A percentile compares a stretch with the other conserved stretches of the same genome.
These are phyloP conservation scores for Teunomyces pallodes DNA, from an alignment of 805 yeast genomes.

Conservation along the genomic window DNA sequence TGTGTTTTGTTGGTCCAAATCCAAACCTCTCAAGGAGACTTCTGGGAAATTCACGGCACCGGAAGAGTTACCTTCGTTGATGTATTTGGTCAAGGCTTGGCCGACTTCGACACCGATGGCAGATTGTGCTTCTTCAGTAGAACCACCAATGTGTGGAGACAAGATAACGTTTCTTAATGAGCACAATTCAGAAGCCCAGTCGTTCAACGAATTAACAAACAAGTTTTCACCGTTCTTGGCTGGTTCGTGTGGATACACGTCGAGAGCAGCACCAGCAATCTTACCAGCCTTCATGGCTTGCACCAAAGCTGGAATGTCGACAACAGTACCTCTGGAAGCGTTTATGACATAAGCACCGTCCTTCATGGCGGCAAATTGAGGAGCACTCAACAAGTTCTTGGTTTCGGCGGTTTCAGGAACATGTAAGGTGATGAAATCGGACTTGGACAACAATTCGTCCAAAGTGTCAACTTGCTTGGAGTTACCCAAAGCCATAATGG, in stretches of 20 bases:
- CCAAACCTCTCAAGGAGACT: conserved; percentile 83
- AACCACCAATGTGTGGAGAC: conserved; percentile 98
- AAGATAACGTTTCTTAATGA: conserved; percentile 83
- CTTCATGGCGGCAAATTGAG: conserved; percentile 95
- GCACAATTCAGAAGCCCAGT: conserved; percentile 80
- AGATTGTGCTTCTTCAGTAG: conserved; percentile 97
- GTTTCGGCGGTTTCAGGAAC: conserved; percentile 96
- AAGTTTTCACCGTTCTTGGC: conserved; percentile 88
- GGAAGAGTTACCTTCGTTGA: conserved; percentile 91
- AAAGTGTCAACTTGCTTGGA: conserved; percentile 88
- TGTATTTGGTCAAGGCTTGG: conserved; percentile 79
- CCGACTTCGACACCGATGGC: conserved; percentile 97
- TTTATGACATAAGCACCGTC: conserved; percentile 92
- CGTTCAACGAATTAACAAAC: conserved; percentile 71
- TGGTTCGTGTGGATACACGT: conserved; percentile 96
- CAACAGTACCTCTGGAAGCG: conserved; percentile 97
- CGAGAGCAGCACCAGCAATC: conserved; percentile 95
- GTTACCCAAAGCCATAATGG: conserved; percentile 96
- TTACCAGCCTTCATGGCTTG: conserved; percentile 90
- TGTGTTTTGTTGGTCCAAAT: conserved; percentile 79
- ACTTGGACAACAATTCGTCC: conserved; percentile 71
- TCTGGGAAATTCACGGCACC: conserved; percentile 99
- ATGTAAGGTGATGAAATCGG: conserved; percentile 91
- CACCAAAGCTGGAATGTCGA: conserved; percentile 91
- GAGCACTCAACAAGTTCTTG: conserved; percentile 79